Evolutionary conservation across 257 asterid species (phyloP), one percentile per base, ranked within the genome.

Genomic region (Solanum peruvianum): DNA sequence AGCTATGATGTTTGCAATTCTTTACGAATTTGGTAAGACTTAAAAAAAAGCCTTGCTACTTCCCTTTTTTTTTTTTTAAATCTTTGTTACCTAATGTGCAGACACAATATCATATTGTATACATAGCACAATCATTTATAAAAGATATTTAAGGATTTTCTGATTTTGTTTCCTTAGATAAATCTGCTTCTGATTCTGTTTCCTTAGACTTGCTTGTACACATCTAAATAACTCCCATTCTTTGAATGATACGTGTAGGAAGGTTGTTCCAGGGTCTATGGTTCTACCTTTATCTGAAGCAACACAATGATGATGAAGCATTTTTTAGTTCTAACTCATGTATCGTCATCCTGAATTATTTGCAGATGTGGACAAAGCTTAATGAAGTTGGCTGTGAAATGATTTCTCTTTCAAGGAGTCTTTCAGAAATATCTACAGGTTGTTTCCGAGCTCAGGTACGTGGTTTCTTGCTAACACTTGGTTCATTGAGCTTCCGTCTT

Each of bases 321-420:
- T 18, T 81, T 81, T 64, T 81, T 49, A 80, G 85, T 16, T 47
- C 82, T 87, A 31, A 78, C 69, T 86, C 67, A 15, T 80, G 45
- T 49, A 80, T 49, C 85, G 33, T 49, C 37, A 47, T 78, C 42
- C 44, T 75, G 85, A 81, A 81, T 85, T 80, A 80, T 87, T 88
- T 92, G 89, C 89, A 95, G 98, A 77, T 95, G 83, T 95, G 96
- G 98, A 86, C 89, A 86, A 95, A 90, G 87, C 93, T 95, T 87
- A 93, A 93, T 80, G 92, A 89, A 82, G 84, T 93, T 90, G 98
- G 98, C 80, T 64, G 92, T 67, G 95, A 93, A 85, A 91, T 94
- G 72, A 87, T 89, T 88, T 87, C 94, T 86, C 92, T 95, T 87
- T 92, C 98, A 35, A 95, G 91, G 88, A 87, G 91, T 87, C 93